Evolutionary conservation across 1,284 basidiomycete genomes (phyloP).

Genomic region (Hortiboletus rubellus): DNA sequence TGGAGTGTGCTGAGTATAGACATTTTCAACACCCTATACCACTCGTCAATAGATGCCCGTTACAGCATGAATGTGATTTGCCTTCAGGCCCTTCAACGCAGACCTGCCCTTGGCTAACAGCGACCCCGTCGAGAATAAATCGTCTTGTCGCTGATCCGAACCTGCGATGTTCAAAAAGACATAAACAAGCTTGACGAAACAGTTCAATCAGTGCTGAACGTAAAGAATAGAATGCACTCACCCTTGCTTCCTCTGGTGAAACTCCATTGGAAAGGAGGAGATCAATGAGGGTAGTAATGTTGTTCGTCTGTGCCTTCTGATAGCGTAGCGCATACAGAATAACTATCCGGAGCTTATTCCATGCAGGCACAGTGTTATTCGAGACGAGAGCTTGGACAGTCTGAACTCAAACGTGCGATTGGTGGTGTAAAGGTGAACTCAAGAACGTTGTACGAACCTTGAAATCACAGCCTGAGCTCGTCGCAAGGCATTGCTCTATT

Average conservation of each 20-base stretch:
- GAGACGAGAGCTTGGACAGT: conserved; percentile 75
- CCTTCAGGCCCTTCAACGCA: conserved; percentile 94
- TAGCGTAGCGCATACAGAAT: conserved; percentile 95
- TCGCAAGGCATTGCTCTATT: conserved; percentile 94
- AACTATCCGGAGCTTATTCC: conserved; percentile 90
- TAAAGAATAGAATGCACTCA: conserved; percentile 37
- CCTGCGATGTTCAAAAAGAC: conserved; percentile 93
- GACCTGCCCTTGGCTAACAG: conserved; percentile 93
- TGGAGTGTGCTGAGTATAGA: conserved; percentile 97
- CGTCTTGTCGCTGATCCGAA: conserved; percentile 95
- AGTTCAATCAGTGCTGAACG: conserved; percentile 1
- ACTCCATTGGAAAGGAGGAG: conserved; percentile 83
- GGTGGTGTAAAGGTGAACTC: not conserved
- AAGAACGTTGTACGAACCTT: conserved; percentile 51
- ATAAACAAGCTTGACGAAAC: conserved; percentile 75
- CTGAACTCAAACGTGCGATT: conserved; percentile 43
- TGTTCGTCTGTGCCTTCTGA: conserved; percentile 86
- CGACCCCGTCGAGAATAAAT: conserved; percentile 95
- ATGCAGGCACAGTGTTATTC: conserved; percentile 65
- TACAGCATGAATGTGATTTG: conserved; percentile 30
- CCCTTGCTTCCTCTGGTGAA: conserved; percentile 79
- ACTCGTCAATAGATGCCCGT: not conserved
- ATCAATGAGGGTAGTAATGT: conserved; percentile 84
- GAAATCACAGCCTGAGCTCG: conserved; percentile 87
- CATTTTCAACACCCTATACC: conserved; percentile 92